phyloP scores from a whole-genome alignment of 208 protist genomes.

The Acanthamoeba triangularis region DNA sequence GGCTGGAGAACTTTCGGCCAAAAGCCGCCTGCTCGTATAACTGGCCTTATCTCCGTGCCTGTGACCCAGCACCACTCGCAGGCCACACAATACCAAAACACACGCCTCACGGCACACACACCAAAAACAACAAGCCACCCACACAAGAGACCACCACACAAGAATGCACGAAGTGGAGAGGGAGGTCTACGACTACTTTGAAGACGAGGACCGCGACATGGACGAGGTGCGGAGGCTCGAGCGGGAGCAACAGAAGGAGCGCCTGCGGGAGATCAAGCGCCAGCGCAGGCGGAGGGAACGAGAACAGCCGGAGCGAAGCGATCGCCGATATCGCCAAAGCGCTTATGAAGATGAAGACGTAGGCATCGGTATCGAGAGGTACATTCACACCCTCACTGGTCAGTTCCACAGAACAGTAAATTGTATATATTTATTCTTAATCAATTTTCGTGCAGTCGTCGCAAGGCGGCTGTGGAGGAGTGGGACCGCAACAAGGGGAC shows the following conservation, averaged over 20 bases:
- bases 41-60: neutral
- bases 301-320: neutral
- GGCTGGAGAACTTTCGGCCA: neutral
- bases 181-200: neutral
- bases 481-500: conserved; percentile 23
- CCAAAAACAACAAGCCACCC: neutral
- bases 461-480: neutral
- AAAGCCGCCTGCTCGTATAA: neutral
- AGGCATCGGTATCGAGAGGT: neutral
- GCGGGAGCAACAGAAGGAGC: neutral
- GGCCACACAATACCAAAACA: neutral
- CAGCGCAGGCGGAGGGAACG: neutral
- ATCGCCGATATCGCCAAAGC: neutral
- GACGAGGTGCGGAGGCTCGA: neutral
- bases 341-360: neutral
- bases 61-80: neutral
- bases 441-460: neutral
- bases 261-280: neutral
- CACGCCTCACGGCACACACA: neutral
- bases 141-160: neutral
- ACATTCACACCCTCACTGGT: neutral
- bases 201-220: neutral
- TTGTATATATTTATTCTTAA: too few relatives aligned
- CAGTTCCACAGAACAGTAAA: neutral
- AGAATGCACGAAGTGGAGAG: conserved; percentile 49